These are phyloP conservation scores for Yamadazyma friedrichii DNA, from an alignment of 1,139 yeast genomes.

Conservation along the genomic window DNA sequence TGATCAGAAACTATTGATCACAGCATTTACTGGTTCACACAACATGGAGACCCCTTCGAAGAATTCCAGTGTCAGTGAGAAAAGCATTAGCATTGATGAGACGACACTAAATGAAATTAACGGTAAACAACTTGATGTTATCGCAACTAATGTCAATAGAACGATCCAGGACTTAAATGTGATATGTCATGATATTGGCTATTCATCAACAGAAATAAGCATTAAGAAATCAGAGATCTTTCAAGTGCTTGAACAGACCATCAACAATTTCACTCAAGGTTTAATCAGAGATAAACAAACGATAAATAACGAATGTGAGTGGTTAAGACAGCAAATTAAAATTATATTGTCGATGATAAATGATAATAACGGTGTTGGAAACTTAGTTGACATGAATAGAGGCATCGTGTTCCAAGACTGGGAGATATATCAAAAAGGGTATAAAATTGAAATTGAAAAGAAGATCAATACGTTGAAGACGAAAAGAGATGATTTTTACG, in stretches of 20 bases:
- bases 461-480: slow-evolving; percentile 20
- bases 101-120: slow-evolving; percentile 6
- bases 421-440: slow-evolving; percentile 31
- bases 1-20: background rate
- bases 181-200: slow-evolving; percentile 41
- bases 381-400: slow-evolving; percentile 24
- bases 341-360: slow-evolving; percentile 42
- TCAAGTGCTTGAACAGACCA: slow-evolving; percentile 39
- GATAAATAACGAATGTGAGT: slow-evolving; percentile 46
- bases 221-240: slow-evolving; percentile 40
- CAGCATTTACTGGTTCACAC: too few species aligned
- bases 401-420: slow-evolving; percentile 35
- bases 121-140: slow-evolving; percentile 22
- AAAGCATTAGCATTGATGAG: slow-evolving; percentile 2
- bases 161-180: slow-evolving; percentile 34
- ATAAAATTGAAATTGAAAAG: slow-evolving; percentile 26
- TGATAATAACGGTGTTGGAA: slow-evolving; percentile 32
- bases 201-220: slow-evolving; percentile 31
- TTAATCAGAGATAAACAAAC: slow-evolving; percentile 37
- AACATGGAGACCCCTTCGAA: slow-evolving; percentile 8
- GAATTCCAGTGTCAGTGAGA: background rate
- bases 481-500: slow-evolving; percentile 23
- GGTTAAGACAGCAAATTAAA: slow-evolving; percentile 46
- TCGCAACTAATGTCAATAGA: slow-evolving; percentile 29
- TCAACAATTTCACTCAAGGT: slow-evolving; percentile 30